Evolutionary conservation across 495 filamentous ascomycete species (phyloP).

Genomic region (Tetracladium marchalianum): DNA sequence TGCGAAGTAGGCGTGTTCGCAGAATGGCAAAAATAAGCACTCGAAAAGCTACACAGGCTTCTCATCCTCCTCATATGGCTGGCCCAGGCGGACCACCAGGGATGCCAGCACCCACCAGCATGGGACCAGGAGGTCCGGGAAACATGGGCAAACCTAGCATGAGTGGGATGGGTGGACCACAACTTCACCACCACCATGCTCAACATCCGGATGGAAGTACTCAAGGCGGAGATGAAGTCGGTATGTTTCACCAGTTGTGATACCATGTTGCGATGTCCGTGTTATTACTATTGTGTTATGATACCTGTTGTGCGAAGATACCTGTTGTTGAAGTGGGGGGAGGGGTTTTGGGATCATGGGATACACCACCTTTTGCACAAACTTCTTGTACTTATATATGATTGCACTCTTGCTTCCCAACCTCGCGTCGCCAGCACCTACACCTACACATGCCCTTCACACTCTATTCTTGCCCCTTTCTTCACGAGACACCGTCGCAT

Average conservation of each 20-base stretch:
- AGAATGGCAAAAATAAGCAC: constrained; percentile 92
- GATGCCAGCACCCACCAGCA: constrained; percentile 38
- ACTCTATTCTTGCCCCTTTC: constrained; percentile 25
- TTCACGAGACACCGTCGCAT: constrained; percentile 12
- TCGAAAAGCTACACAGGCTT: constrained; percentile 50
- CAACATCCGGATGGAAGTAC: constrained; percentile 60
- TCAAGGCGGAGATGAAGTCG: constrained; percentile 74
- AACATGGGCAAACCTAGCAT: constrained; percentile 46
- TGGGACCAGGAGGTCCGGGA: constrained; percentile 36
- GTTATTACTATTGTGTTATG: constrained; percentile 40
- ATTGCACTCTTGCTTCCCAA: constrained; percentile 16
- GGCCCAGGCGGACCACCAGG: constrained; percentile 40
- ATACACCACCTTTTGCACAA: neutral
- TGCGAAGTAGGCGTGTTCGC: constrained; percentile 84
- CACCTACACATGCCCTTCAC: constrained; percentile 26
- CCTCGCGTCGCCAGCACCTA: constrained; percentile 21
- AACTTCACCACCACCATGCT: constrained; percentile 67
- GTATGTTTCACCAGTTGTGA: constrained; percentile 81
- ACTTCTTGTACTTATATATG: constrained; percentile 23
- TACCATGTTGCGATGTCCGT: constrained; percentile 30
- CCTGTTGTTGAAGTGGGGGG: constrained; percentile 8
- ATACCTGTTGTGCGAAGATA: constrained; percentile 30
- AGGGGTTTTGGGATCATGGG: constrained; percentile 12
- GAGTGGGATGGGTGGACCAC: constrained; percentile 51
- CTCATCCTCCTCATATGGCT: constrained; percentile 36